Percentiles rank a stretch among this genome's conserved stretches.
These are phyloP conservation scores for Populus alba DNA, from an alignment of 345 rosid species.

Conservation along the genomic window DNA sequence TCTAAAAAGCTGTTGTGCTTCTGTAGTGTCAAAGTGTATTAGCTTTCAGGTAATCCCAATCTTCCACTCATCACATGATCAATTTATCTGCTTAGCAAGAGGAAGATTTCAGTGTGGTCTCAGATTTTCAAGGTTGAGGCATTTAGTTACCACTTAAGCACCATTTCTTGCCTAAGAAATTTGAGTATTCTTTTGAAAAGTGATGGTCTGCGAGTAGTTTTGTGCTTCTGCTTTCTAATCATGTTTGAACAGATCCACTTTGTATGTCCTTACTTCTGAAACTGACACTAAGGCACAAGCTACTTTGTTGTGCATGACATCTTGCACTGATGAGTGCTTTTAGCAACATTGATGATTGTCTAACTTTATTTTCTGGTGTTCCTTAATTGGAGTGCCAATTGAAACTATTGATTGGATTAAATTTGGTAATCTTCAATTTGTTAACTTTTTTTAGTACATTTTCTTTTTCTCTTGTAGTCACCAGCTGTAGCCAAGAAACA, in stretches of 20 bases:
- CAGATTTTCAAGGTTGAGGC: too few species aligned
- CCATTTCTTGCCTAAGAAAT: too few species aligned
- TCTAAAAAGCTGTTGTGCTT: not conserved
- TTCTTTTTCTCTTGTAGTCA: conserved; percentile 22
- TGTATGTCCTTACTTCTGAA: not conserved
- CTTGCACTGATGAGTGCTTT: not conserved
- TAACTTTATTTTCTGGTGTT: not conserved
- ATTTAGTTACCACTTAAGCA: too few species aligned
- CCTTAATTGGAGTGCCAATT: not conserved
- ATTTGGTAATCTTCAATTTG: not conserved
- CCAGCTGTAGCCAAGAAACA: conserved; percentile 33
- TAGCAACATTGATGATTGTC: not conserved
- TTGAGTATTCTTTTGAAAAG: too few species aligned
- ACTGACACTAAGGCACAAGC: not conserved
- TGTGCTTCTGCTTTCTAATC: too few species aligned
- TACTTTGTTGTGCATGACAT: not conserved
- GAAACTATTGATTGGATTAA: not conserved
- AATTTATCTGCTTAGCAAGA: not conserved
- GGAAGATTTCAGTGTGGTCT: too few species aligned
- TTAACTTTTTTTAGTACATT: conserved; percentile 3
- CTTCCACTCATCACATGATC: not conserved
- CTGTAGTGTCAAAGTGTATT: not conserved
- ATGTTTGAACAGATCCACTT: not conserved
- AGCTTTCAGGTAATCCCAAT: not conserved
- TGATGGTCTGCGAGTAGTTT: too few species aligned